Percentiles rank a stretch among this genome's conserved stretches.
Evolutionary conservation across 163 green algal genomes (phyloP).

Genomic region (Chlorella variabilis): DNA sequence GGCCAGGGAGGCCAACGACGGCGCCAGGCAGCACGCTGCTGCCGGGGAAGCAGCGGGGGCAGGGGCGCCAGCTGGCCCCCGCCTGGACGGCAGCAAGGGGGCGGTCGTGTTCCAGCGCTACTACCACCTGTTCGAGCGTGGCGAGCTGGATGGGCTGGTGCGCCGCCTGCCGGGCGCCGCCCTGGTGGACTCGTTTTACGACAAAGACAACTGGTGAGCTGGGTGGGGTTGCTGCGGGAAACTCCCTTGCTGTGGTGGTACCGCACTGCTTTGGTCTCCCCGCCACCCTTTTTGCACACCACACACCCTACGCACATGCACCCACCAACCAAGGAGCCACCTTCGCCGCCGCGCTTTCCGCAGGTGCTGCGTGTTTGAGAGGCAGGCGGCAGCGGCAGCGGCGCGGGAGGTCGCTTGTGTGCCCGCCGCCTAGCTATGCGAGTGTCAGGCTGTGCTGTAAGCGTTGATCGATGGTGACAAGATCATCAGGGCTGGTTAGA

Average conservation of each 20-base stretch:
- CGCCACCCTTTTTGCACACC: no score
- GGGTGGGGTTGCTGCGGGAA: no score
- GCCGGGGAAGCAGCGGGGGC: neutral
- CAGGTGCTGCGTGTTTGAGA: constrained; percentile 71
- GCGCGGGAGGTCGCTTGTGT: no score
- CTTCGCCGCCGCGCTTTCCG: no score
- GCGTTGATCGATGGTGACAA: no score
- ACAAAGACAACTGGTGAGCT: constrained; percentile 96
- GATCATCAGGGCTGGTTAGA: no score
- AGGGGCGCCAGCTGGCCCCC: neutral
- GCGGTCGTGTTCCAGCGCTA: constrained; percentile 93
- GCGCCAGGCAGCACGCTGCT: neutral
- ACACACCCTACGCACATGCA: no score
- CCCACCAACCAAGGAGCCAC: no score
- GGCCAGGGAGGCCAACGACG: neutral
- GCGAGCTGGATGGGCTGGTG: constrained; percentile 84
- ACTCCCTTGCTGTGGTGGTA: no score
- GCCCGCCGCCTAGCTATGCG: no score
- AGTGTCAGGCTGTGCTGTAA: no score
- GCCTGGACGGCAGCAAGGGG: constrained; percentile 76
- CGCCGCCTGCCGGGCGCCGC: constrained; percentile 42
- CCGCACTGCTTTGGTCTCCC: no score
- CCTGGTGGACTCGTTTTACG: constrained; percentile 82
- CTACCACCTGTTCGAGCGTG: constrained; percentile 95
- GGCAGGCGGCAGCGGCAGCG: neutral